Percentiles rank a stretch among this genome's conserved stretches.
Evolutionary conservation across 73 alveolate genomes (phyloP).

Genomic region (Blepharisma japonicum): DNA sequence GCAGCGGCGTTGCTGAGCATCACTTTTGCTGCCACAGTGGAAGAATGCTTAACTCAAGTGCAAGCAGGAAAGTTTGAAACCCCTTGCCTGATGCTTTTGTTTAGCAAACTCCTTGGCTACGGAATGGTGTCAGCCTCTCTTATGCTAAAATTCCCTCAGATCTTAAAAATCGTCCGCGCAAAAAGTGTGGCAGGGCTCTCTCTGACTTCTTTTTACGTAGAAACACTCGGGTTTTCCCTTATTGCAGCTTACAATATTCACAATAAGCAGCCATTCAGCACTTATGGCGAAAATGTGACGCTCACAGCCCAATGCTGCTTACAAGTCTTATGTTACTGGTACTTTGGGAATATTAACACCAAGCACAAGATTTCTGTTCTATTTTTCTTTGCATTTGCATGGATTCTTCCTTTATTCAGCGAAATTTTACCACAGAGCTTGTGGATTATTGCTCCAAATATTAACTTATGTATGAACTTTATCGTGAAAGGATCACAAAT

Average conservation of each 20-base stretch:
- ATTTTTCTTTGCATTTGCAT: conserved; percentile 37
- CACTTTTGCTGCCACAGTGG: too few species aligned
- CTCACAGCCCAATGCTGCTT: conserved; percentile 60
- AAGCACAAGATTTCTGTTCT: conserved; percentile 40
- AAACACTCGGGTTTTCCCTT: conserved; percentile 51
- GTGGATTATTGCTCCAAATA: conserved; percentile 52
- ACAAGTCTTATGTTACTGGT: conserved; percentile 60
- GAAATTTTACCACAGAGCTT: conserved; percentile 44
- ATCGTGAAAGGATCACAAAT: conserved; percentile 75
- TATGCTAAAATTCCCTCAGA: conserved; percentile 60
- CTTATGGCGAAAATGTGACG: conserved; percentile 80
- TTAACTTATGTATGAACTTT: neutral
- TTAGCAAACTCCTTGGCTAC: conserved; percentile 48
- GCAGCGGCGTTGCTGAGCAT: too few species aligned
- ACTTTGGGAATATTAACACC: conserved; percentile 45
- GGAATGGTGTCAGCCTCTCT: conserved; percentile 44
- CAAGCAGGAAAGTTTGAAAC: too few species aligned
- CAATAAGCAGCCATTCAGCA: conserved; percentile 67
- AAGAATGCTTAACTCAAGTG: too few species aligned
- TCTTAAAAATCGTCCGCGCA: conserved; percentile 45
- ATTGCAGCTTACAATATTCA: conserved; percentile 63
- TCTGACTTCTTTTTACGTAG: conserved; percentile 39
- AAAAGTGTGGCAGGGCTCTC: conserved; percentile 53
- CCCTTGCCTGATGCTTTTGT: too few species aligned
- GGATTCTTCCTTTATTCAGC: conserved; percentile 33